Evolutionary conservation across 23 red algal genomes (phyloP), one percentile per base, ranked within the genome.

Genomic region (Gracilaria vermiculophylla): DNA sequence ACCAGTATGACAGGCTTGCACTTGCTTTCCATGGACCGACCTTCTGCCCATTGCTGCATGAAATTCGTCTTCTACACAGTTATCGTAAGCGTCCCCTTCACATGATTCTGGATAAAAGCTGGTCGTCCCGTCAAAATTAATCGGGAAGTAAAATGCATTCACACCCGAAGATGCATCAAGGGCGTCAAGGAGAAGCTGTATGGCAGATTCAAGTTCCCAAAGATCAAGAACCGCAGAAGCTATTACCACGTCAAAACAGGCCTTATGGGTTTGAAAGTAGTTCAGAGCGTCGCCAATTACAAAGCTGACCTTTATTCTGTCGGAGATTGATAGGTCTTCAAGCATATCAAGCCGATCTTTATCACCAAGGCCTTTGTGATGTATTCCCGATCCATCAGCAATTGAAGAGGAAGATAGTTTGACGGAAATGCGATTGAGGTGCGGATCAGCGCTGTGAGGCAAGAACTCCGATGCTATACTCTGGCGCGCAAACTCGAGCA

Each of bases 81-180:
- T 34, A 52, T 83, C 88, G 44, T 49, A 60, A 33, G 15, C 23
- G 49, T n/a, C 20, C 53, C 78, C 88, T 53, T 76, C 88, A 16
- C 51, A 73, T 27, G 88, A 83, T 15, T 58, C 40, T n/a, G 88
- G 88, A 34, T 74, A 82, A 37, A 92, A 82, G 51, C 64, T 77
- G 42, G 88, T 92, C 13, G 72, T 77, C 11, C 88, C 88, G 67
- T 92, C 88, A 76, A 92, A 92, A 39, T 82, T 92, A 49, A 92
- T 62, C 5, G 88, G 88, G 24, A 83, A 82, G 24, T 92, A 92
- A 82, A 92, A 77, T 6, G 84, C 84, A 62, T 21, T 24, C 24
- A 82, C 47, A 14, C 88, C 77, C 20, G 39, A 39, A 36, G 20
- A 48, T 21, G 35, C 42, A 49, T 77, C 78, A 32, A 82, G 54